These are phyloP conservation scores for Pichia eremophila DNA, from an alignment of 805 yeast genomes.

Conservation along the genomic window DNA sequence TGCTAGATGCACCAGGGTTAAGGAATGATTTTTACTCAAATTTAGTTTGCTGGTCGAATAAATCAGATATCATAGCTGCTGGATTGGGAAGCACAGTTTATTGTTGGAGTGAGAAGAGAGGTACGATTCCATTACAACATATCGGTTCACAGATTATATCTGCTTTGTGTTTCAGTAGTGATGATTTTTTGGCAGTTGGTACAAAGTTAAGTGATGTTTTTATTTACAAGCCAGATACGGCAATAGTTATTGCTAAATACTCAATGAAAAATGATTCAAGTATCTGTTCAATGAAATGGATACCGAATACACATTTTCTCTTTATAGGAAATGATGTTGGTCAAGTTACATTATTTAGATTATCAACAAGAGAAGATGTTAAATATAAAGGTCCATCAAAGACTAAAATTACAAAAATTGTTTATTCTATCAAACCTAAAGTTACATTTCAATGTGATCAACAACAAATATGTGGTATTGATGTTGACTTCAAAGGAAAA, in stretches of 20 bases:
- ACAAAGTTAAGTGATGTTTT: conserved; percentile 47
- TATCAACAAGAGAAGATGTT: neutral
- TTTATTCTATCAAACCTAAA: conserved; percentile 8
- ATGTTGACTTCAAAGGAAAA: conserved; percentile 41
- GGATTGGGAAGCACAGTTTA: conserved; percentile 54
- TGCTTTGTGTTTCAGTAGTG: conserved; percentile 46
- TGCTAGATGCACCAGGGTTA: conserved; percentile 60
- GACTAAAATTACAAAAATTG: conserved; percentile 1
- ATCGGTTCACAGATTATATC: conserved; percentile 38
- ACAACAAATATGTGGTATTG: conserved; percentile 60
- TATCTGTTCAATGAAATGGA: conserved; percentile 56
- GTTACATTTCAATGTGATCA: conserved; percentile 36
- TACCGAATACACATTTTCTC: conserved; percentile 33
- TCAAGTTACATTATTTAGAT: conserved; percentile 36
- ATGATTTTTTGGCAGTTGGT: conserved; percentile 43
- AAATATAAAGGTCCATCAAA: neutral
- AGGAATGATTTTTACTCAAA: conserved; percentile 74
- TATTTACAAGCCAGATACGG: conserved; percentile 23
- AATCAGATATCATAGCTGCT: conserved; percentile 45
- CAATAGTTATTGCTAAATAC: conserved; percentile 12
- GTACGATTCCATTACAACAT: conserved; percentile 36
- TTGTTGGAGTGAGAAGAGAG: conserved; percentile 49
- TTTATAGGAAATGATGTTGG: conserved; percentile 64
- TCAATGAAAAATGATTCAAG: conserved; percentile 29
- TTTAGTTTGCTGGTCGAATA: conserved; percentile 60